Conservation (phyloP, 2,329 filamentous ascomycete genomes). For the Macrophomina pseudophaseolina region DNA sequence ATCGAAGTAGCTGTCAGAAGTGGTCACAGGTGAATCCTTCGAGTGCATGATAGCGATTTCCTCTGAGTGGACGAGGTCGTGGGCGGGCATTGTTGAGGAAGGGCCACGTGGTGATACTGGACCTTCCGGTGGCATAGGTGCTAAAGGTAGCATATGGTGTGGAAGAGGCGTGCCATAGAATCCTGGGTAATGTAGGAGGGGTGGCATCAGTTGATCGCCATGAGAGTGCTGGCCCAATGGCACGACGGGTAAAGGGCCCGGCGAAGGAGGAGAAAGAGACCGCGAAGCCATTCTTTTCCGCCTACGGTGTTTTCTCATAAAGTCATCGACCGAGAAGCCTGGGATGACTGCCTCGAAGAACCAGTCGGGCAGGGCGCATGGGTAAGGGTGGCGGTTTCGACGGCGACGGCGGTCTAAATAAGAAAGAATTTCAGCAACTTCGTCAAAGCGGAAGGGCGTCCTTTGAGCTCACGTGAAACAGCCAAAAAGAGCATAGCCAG, state of each 20-base stretch:
- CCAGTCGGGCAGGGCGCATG: neutral
- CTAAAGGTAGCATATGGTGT: neutral
- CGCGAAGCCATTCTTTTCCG: slow-evolving; percentile 2
- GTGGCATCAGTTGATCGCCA: slow-evolving; percentile 2
- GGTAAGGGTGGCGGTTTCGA: no score
- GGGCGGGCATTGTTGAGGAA: neutral
- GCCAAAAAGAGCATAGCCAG: neutral
- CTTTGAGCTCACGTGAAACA: neutral
- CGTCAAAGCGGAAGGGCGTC: neutral
- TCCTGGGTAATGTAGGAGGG: neutral
- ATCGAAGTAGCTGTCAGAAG: neutral
- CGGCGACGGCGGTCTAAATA: neutral
- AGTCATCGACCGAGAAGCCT: slow-evolving; percentile 1
- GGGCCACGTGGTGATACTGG: neutral
- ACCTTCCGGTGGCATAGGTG: neutral
- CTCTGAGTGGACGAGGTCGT: slow-evolving; percentile 22
- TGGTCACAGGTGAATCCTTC: neutral
- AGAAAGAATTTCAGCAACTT: neutral
- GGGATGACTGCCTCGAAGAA: slow-evolving; percentile 5
- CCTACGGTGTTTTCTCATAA: neutral
- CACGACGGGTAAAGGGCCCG: neutral
- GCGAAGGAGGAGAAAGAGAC: slow-evolving; percentile 3
- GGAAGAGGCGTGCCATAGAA: neutral
- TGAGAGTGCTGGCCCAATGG: neutral
- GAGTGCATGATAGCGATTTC: slow-evolving; percentile 26